Evolutionary conservation across 768 basidiomycete species (phyloP).

Genomic region (Gloeopeniophorella convolvens): DNA sequence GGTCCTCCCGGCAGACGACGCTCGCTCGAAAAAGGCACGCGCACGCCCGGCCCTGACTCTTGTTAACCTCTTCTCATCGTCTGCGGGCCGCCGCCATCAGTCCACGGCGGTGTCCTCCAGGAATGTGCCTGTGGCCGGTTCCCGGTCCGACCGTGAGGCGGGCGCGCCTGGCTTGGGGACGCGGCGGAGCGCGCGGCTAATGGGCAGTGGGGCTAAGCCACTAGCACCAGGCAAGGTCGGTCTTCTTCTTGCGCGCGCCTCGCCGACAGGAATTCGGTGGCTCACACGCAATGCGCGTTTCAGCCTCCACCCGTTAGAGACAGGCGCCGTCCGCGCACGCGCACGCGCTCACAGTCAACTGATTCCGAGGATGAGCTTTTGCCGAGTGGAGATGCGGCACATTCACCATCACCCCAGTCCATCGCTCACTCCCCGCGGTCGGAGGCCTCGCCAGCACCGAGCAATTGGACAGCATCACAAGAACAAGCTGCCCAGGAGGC

Average conservation of each 20-base stretch:
- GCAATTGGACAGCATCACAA: conserved; percentile 55
- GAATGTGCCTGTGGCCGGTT: conserved; percentile 33
- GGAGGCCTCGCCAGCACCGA: conserved; percentile 52
- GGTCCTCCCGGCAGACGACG: conserved; percentile 42
- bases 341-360: conserved; percentile 51
- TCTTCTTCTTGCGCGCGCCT: conserved; percentile 1
- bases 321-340: conserved; percentile 49
- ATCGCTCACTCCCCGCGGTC: conserved; percentile 34
- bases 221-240: conserved; percentile 49
- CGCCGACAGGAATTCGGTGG: neutral
- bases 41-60: conserved; percentile 81
- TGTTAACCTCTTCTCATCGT: conserved; percentile 85
- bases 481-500: conserved; percentile 68
- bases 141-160: conserved; percentile 45
- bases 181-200: conserved; percentile 68
- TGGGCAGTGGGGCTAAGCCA: conserved; percentile 51
- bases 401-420: conserved; percentile 50
- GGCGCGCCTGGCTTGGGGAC: conserved; percentile 40
- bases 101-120: conserved; percentile 56
- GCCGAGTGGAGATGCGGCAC: conserved; percentile 41
- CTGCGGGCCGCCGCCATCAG: conserved; percentile 63
- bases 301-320: conserved; percentile 43
- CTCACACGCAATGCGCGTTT: neutral
- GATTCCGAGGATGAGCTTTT: conserved; percentile 66
- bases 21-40: conserved; percentile 86